phyloP scores from a whole-genome alignment of 345 rosid genomes.

The Odontarrhena argentea region DNA sequence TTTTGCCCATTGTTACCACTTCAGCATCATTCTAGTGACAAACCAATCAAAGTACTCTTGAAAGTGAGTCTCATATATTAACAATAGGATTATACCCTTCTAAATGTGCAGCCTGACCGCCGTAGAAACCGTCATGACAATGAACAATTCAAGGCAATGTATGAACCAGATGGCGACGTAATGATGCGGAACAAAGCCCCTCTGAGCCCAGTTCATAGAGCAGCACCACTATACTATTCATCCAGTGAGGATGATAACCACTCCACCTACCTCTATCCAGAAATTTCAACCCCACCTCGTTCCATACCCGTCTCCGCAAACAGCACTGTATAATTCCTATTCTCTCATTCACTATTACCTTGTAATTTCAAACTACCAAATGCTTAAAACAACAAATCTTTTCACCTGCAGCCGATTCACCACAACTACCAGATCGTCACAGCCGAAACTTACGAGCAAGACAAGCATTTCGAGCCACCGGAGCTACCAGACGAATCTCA shows the following conservation, averaged over 20 bases:
- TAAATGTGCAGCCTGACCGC: slow-evolving; percentile 25
- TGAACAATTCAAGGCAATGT: slow-evolving; percentile 26
- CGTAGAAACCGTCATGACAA: neutral
- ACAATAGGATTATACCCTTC: neutral
- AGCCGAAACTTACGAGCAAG: slow-evolving; percentile 35
- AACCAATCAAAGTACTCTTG: neutral
- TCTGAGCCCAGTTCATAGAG: slow-evolving; percentile 24
- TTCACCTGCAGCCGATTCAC: slow-evolving; percentile 34
- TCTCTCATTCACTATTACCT: neutral
- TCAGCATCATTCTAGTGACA: slow-evolving; percentile 6
- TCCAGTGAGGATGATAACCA: slow-evolving; percentile 38
- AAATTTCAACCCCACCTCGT: slow-evolving; percentile 26
- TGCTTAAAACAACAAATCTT: neutral
- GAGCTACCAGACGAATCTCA: slow-evolving; percentile 41
- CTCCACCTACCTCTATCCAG: slow-evolving; percentile 38
- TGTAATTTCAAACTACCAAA: neutral
- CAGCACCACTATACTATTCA: slow-evolving; percentile 14
- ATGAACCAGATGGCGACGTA: slow-evolving; percentile 25
- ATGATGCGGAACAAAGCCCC: slow-evolving; percentile 16
- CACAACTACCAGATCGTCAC: slow-evolving; percentile 26
- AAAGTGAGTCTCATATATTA: neutral
- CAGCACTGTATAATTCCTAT: slow-evolving; percentile 25
- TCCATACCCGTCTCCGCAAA: slow-evolving; percentile 17
- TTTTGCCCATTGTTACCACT: neutral
- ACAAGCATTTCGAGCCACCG: slow-evolving; percentile 38